Conservation (phyloP, 2,329 filamentous ascomycete genomes). For the Fusarium oligoseptatum region DNA sequence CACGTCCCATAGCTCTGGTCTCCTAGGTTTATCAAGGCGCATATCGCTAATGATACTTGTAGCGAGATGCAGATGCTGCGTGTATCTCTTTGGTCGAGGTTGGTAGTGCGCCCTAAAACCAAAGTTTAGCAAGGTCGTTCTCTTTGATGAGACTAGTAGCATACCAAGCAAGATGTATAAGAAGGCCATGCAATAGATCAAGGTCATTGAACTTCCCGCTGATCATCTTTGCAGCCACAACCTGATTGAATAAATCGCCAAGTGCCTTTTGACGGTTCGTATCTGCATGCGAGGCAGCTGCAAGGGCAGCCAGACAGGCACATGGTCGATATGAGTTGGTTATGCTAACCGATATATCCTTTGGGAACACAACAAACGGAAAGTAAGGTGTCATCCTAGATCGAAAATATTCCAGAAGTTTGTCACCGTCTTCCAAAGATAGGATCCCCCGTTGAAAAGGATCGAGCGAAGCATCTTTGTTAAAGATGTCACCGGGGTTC, state of each 20-base stretch:
- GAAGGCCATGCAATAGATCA: conserved; percentile 49
- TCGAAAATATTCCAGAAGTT: conserved; percentile 35
- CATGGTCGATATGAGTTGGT: conserved; percentile 40
- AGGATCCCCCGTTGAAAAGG: conserved; percentile 42
- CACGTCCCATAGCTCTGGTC: conserved; percentile 44
- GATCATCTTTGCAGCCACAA: conserved; percentile 34
- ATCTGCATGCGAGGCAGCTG: conserved; percentile 38
- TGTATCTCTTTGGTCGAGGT: conserved; percentile 45
- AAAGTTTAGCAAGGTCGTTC: conserved; percentile 4
- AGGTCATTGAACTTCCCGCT: conserved; percentile 41
- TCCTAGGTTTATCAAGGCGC: conserved; percentile 46
- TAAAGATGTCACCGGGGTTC: not conserved
- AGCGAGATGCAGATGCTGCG: conserved; percentile 47
- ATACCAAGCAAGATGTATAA: conserved; percentile 50
- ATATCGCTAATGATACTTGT: conserved; percentile 50
- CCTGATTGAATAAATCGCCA: conserved; percentile 42
- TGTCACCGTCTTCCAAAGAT: conserved; percentile 19
- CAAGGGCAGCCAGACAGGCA: conserved; percentile 46
- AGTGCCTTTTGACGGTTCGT: conserved; percentile 36
- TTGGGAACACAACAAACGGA: conserved; percentile 47
- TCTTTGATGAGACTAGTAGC: not conserved
- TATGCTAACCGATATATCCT: conserved; percentile 15
- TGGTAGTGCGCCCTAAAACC: conserved; percentile 49
- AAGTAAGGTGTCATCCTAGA: conserved; percentile 45
- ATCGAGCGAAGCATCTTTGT: conserved; percentile 26